These are phyloP conservation scores for Albatrellus ellisii DNA, from an alignment of 768 basidiomycete genomes.

Conservation along the genomic window DNA sequence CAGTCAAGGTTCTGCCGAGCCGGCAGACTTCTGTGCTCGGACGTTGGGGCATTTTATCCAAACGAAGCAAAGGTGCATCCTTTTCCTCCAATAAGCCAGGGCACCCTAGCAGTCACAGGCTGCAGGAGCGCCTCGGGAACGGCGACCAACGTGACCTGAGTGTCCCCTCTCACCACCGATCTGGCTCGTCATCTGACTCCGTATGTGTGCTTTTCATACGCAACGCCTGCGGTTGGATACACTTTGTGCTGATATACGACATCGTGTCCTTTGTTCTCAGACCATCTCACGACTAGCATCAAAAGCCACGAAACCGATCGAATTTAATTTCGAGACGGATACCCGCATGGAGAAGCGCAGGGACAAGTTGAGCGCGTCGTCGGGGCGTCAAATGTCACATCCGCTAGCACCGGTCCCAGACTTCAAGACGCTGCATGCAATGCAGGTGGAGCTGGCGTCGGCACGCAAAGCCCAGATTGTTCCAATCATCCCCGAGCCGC, in stretches of 20 bases:
- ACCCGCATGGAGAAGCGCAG: constrained; percentile 36
- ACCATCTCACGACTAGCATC: constrained; percentile 8
- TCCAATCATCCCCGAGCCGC: constrained; percentile 34
- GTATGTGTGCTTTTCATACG: constrained; percentile 7
- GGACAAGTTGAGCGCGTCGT: constrained; percentile 13
- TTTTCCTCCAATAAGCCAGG: background rate
- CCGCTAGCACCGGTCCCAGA: constrained; percentile 31
- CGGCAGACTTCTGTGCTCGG: constrained; percentile 2
- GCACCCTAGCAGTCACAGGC: background rate
- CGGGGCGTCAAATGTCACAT: constrained; percentile 13
- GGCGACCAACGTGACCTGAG: constrained; percentile 4
- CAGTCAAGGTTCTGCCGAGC: constrained; percentile 1
- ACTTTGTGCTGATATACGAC: background rate
- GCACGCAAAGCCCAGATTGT: constrained; percentile 33
- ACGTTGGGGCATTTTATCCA: constrained; percentile 3
- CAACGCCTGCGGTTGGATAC: too few relatives aligned
- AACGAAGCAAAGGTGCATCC: background rate
- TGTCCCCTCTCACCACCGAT: constrained; percentile 8
- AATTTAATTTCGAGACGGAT: constrained; percentile 41
- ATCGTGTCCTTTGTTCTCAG: background rate
- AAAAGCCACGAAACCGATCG: constrained; percentile 25
- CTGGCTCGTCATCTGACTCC: constrained; percentile 16
- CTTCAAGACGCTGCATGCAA: constrained; percentile 40
- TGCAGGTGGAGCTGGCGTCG: constrained; percentile 24
- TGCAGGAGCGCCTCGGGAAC: constrained; percentile 2